phyloP scores from a whole-genome alignment of 2,329 filamentous ascomycete species.

The Zelopaecilomyces penicillatus region DNA sequence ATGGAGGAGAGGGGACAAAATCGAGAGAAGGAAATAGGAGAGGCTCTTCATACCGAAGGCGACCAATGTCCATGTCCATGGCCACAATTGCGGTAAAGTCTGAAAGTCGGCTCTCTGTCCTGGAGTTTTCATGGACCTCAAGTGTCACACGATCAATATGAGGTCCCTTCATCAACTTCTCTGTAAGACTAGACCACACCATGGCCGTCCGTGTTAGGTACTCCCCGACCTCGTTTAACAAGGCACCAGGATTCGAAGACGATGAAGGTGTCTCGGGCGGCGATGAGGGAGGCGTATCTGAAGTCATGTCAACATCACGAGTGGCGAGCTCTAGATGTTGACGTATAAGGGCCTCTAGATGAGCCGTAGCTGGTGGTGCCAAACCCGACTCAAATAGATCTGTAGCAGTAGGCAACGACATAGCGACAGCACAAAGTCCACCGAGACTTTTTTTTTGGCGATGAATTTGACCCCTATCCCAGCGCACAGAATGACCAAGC shows the following conservation, averaged over 20 bases:
- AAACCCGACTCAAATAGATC: conserved; percentile 7
- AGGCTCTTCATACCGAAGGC: conserved; percentile 23
- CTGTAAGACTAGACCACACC: conserved; percentile 25
- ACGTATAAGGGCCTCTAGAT: conserved; percentile 21
- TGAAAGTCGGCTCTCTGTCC: conserved; percentile 15
- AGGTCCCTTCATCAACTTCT: conserved; percentile 23
- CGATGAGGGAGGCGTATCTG: conserved; percentile 5
- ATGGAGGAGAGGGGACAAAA: neutral
- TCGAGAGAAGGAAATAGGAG: neutral
- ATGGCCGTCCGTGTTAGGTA: conserved; percentile 26
- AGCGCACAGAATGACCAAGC: too few relatives aligned
- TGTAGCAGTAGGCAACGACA: neutral
- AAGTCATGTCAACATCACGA: conserved; percentile 14
- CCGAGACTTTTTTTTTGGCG: too few relatives aligned
- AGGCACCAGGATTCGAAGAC: conserved; percentile 15
- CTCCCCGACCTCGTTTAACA: conserved; percentile 27
- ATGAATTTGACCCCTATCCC: too few relatives aligned
- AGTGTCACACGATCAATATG: conserved; percentile 22
- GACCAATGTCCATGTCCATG: conserved; percentile 25
- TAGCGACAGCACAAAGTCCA: neutral
- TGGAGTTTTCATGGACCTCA: conserved; percentile 21
- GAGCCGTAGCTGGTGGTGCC: conserved; percentile 4
- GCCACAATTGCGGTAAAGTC: conserved; percentile 20
- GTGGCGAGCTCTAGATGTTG: conserved; percentile 18
- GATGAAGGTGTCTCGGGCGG: conserved; percentile 9